Evolutionary conservation across 495 filamentous ascomycete species (phyloP).

Genomic region (Penicillium manginii): DNA sequence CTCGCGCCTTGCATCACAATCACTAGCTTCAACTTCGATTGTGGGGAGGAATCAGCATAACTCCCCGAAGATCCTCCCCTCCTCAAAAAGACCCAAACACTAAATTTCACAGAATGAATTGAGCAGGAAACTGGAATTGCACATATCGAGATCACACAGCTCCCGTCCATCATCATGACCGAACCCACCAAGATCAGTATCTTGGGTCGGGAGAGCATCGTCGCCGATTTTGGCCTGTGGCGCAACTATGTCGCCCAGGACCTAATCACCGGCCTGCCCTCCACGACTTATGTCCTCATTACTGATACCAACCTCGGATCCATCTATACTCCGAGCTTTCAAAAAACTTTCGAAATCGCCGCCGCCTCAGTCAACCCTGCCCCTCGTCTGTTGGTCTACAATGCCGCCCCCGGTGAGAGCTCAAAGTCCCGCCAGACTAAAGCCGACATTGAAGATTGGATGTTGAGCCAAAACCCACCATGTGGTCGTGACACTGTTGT

Average conservation of each 20-base stretch:
- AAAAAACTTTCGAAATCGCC: constrained; percentile 66
- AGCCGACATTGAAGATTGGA: constrained; percentile 96
- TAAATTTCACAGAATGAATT: constrained; percentile 42
- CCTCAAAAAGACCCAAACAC: constrained; percentile 7
- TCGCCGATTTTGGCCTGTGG: constrained; percentile 93
- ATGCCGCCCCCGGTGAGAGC: constrained; percentile 87
- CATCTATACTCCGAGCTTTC: constrained; percentile 78
- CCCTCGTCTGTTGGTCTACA: constrained; percentile 77
- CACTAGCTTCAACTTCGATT: constrained; percentile 25
- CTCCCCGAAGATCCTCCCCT: constrained; percentile 10
- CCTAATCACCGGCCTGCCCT: constrained; percentile 73
- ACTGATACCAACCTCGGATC: constrained; percentile 91
- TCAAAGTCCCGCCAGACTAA: constrained; percentile 93
- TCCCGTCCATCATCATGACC: constrained; percentile 33
- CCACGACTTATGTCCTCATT: constrained; percentile 92
- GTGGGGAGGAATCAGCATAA: constrained; percentile 22
- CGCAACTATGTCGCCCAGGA: constrained; percentile 79
- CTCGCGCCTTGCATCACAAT: constrained; percentile 22
- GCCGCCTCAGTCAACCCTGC: constrained; percentile 54
- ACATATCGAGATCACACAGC: constrained; percentile 8
- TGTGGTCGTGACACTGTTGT: constrained; percentile 95
- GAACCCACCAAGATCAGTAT: constrained; percentile 57
- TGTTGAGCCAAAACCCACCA: constrained; percentile 72
- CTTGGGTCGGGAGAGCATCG: constrained; percentile 74
- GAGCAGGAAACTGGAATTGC: constrained; percentile 20